These are phyloP conservation scores for Aspergillus fijiensis DNA, from an alignment of 2,329 filamentous ascomycete genomes.

Conservation along the genomic window DNA sequence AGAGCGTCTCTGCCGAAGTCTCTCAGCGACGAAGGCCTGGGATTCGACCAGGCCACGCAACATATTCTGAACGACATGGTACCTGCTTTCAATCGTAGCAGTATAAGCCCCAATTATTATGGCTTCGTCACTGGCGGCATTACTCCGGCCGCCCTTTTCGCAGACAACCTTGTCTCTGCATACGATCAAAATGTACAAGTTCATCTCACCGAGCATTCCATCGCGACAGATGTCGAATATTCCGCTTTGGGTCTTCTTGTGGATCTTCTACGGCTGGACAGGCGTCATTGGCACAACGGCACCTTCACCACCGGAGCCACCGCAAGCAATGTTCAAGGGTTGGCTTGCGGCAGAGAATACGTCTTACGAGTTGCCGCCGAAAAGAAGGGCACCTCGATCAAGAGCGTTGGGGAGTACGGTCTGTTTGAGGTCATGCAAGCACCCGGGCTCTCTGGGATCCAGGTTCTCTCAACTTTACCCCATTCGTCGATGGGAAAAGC, in stretches of 20 bases:
- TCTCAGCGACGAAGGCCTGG: slow-evolving; percentile 31
- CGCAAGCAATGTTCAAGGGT: slow-evolving; percentile 63
- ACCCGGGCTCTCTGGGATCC: slow-evolving; percentile 66
- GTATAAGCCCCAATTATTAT: slow-evolving; percentile 69
- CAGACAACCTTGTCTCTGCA: slow-evolving; percentile 78
- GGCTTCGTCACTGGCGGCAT: slow-evolving; percentile 84
- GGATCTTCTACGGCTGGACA: slow-evolving; percentile 63
- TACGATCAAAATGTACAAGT: slow-evolving; percentile 84
- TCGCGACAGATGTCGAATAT: slow-evolving; percentile 75
- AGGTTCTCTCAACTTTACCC: slow-evolving; percentile 75
- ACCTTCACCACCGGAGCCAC: slow-evolving; percentile 78
- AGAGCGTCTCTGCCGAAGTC: slow-evolving; percentile 32
- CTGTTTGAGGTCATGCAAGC: slow-evolving; percentile 64
- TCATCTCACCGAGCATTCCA: slow-evolving; percentile 72
- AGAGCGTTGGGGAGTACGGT: slow-evolving; percentile 67
- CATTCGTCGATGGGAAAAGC: slow-evolving; percentile 86
- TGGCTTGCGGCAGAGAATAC: slow-evolving; percentile 69
- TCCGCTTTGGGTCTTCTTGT: slow-evolving; percentile 68
- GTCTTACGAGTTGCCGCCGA: slow-evolving; percentile 45
- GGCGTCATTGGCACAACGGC: slow-evolving; percentile 63
- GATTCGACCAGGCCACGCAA: slow-evolving; percentile 31
- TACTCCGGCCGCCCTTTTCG: slow-evolving; percentile 75
- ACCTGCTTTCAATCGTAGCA: slow-evolving; percentile 64
- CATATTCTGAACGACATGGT: slow-evolving; percentile 46
- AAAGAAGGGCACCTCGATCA: slow-evolving; percentile 29